These are phyloP conservation scores for Torulaspora pretoriensis DNA, from an alignment of 1,139 yeast genomes.

Conservation along the genomic window DNA sequence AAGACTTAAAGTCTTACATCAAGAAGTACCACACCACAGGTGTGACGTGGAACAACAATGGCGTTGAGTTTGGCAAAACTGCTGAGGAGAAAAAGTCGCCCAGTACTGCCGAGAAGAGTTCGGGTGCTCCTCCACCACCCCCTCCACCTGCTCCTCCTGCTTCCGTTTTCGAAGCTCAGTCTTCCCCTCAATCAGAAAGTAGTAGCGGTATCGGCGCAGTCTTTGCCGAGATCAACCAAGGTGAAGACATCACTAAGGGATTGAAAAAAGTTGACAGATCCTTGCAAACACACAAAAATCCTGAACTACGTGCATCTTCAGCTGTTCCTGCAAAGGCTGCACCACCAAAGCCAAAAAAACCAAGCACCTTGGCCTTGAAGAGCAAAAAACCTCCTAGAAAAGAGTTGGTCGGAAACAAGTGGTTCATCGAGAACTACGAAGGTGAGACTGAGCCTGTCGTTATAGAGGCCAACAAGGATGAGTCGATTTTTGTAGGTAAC, in stretches of 20 bases:
- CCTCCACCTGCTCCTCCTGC: slow-evolving; percentile 75
- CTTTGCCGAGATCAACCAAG: slow-evolving; percentile 84
- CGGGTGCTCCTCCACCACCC: slow-evolving; percentile 40
- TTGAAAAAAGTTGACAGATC: slow-evolving; percentile 89
- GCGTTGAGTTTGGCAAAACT: slow-evolving; percentile 45
- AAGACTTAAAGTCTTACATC: slow-evolving; percentile 65
- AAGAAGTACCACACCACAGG: slow-evolving; percentile 81
- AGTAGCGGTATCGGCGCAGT: slow-evolving; percentile 78
- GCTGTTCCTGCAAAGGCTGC: slow-evolving; percentile 43
- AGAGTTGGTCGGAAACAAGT: slow-evolving; percentile 79
- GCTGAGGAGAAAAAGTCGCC: slow-evolving; percentile 37
- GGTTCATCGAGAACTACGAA: slow-evolving; percentile 82
- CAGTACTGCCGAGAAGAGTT: slow-evolving; percentile 17
- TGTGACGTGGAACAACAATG: slow-evolving; percentile 68
- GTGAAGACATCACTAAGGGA: slow-evolving; percentile 76
- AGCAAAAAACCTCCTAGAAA: slow-evolving; percentile 66
- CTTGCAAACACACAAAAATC: slow-evolving; percentile 93
- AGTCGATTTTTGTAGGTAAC: slow-evolving; percentile 83
- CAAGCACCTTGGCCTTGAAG: slow-evolving; percentile 48
- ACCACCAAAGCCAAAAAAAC: slow-evolving; percentile 64
- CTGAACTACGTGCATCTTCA: slow-evolving; percentile 59
- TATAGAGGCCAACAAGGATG: slow-evolving; percentile 78
- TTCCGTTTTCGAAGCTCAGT: slow-evolving; percentile 50
- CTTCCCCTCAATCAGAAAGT: slow-evolving; percentile 31
- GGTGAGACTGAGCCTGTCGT: slow-evolving; percentile 51